Evolutionary conservation across 164 flowering plant species (phyloP), one percentile per base, ranked within the genome.

Genomic region (Macadamia tetraphylla): DNA sequence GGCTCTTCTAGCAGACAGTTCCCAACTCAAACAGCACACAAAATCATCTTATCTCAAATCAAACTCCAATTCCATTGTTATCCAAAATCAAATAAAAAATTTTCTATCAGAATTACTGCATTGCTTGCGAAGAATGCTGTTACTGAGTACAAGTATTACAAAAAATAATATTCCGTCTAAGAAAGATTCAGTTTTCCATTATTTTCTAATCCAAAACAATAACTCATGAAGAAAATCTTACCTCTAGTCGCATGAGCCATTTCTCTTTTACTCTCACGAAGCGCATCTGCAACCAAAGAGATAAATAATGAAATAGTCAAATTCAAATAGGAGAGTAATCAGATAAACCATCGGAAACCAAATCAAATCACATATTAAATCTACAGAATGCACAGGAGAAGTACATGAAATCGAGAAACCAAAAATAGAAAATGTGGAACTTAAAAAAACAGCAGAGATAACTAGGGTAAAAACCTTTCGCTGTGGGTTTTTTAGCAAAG

Each of bases 191-290:
- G 14, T 31, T 43, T 58, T n/a, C 18, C 7, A 14, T 43, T 15
- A 1, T 6, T 35, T 35, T 35, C 40, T 35, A 29, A 11, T 23
- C 9, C 11, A 59, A 29, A 29, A 1, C 8, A 70, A 55, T 23
- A 23, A n/a, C 31, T 35, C 30, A 6, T 13, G 18, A 35, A 40
- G 51, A 29, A 53, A 46, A 4, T 7, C 62, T 42, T 77, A 91
- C 97, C 95, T 88, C 97, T 82, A 6, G 93, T 89, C 55, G 93
- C 93, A 65, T 78, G 74, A 0, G 84, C 31, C 95, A 91, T 89
- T 65, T 91, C 97, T 76, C 89, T 71, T 75, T 89, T 91, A 66
- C 95, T 89, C 80, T 83, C 81, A 43, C 95, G 82, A 64, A 91
- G 85, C 57, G 86, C 87, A 79, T 91, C 97, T 91, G 89, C 46